Base-by-base conservation (phyloP, 2,329 filamentous ascomycete species). In the Verticillium klebahnii region DNA sequence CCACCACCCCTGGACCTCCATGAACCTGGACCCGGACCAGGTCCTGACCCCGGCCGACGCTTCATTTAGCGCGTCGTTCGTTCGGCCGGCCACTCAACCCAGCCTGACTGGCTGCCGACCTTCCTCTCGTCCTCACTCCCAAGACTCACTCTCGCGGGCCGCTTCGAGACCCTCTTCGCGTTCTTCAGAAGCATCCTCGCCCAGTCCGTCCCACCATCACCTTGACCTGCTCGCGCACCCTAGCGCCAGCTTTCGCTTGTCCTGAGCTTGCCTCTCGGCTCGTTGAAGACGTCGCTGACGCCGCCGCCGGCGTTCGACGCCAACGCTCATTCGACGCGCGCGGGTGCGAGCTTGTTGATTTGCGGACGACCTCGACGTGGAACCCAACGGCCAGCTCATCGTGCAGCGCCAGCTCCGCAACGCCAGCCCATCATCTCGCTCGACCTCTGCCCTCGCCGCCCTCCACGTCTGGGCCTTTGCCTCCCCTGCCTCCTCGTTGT, bases 311-410 rank as follows among this genome's bases (percentile, higher is more conserved):
- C 45, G 45, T 52, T 29, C 45, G 45, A 52, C 45, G 19, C 45
- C 45, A 52, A 52, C 45, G 45, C 57, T 52, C 57, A 58, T 58
- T 58, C 57, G 57, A 58, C 57, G 37, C 57, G 57, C 39, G 17
- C 57, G 45, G 45, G 45, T 52, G 45, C 45, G 45, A 52, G 45
- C 45, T 52, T 52, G 45, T 52, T 52, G 45, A 52, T 52, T 52
- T 52, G 45, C 45, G 45, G 45, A 52, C 45, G 45, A 23, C n/a
- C 45, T 23, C 11, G 45, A 52, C 45, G 45, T 52, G 45, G 45
- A 52, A 52, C 45, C 45, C 45, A 52, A 52, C 45, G 45, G 45
- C 45, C 65, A 66, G 64, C 65, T 62, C 65, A 66, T 66, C 65
- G 63, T 66, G 65, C 64, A 66, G 63, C 52, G 23, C 29, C 56